phyloP scores from a whole-genome alignment of 495 filamentous ascomycete genomes.

The Xylaria nigripes region DNA sequence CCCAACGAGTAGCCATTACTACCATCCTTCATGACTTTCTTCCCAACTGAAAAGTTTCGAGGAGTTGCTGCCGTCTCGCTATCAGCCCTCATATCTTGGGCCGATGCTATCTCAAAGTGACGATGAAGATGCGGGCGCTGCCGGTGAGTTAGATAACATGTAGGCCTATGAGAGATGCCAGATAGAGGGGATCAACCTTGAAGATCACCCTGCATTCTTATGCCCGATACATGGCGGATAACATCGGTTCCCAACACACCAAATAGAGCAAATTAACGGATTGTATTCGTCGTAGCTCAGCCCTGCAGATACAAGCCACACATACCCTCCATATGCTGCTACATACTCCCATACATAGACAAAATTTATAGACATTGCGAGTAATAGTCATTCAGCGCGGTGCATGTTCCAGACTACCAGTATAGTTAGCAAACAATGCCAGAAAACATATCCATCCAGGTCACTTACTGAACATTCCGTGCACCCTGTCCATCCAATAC shows the following conservation, averaged over 20 bases:
- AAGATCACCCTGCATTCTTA: background rate
- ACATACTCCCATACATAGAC: background rate
- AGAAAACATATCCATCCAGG: background rate
- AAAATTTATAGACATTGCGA: slow-evolving; percentile 30
- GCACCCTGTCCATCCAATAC: slow-evolving; percentile 37
- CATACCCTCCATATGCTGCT: background rate
- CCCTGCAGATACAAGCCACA: background rate
- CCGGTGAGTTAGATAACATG: background rate
- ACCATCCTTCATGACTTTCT: no score
- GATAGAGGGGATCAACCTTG: background rate
- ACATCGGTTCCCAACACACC: background rate
- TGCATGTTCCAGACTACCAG: slow-evolving; percentile 18
- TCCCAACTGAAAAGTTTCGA: background rate
- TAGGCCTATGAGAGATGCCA: slow-evolving; percentile 1
- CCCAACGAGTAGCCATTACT: background rate
- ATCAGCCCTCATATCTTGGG: background rate
- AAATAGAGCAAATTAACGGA: background rate
- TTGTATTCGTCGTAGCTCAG: background rate
- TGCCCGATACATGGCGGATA: background rate
- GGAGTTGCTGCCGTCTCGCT: background rate
- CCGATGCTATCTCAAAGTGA: slow-evolving; percentile 7
- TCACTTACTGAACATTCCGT: slow-evolving; percentile 35
- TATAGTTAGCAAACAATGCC: background rate
- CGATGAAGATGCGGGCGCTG: background rate
- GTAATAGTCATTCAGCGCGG: slow-evolving; percentile 27